phyloP scores from a whole-genome alignment of 768 basidiomycete genomes.

The Rhodotorula sphaerocarpa region DNA sequence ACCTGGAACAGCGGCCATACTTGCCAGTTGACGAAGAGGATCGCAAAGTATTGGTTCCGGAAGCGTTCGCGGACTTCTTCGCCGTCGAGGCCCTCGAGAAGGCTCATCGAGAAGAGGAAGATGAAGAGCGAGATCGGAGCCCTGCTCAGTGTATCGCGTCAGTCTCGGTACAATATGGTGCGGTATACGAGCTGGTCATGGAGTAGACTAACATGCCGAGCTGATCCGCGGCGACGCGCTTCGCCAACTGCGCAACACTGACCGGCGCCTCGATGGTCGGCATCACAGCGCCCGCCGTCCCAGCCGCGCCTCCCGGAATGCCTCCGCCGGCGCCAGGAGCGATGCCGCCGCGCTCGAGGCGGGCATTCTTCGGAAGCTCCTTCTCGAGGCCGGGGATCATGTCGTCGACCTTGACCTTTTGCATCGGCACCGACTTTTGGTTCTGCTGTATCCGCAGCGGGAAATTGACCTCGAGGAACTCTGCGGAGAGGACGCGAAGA shows the following conservation, averaged over 20 bases:
- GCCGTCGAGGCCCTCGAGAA: slow-evolving; percentile 29
- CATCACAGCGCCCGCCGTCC: not conserved
- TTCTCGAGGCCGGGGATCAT: slow-evolving; percentile 31
- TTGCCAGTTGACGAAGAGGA: slow-evolving; percentile 35
- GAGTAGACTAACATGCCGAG: slow-evolving; percentile 29
- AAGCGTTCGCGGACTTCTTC: slow-evolving; percentile 25
- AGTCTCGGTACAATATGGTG: accelerated
- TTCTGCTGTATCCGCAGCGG: slow-evolving; percentile 20
- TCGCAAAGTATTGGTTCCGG: slow-evolving; percentile 21
- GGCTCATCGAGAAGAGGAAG: slow-evolving; percentile 33
- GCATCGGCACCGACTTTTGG: slow-evolving; percentile 3
- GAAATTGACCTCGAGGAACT: slow-evolving; percentile 37
- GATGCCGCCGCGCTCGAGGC: slow-evolving; percentile 18
- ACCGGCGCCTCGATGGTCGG: not conserved
- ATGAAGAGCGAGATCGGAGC: slow-evolving; percentile 33
- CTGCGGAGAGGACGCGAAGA: slow-evolving; percentile 2
- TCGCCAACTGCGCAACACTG: slow-evolving; percentile 14
- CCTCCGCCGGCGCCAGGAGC: not conserved
- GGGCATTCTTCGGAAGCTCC: slow-evolving; percentile 16
- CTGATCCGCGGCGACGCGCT: slow-evolving; percentile 35
- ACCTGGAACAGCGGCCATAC: slow-evolving; percentile 33
- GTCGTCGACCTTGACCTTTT: slow-evolving; percentile 23
- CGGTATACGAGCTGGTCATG: too few species aligned
- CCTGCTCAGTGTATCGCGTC: not conserved
- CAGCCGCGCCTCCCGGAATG: not conserved